Evolutionary conservation across 805 yeast genomes (phyloP), one percentile per base, ranked within the genome.

Genomic region (Candida namnaoensis): DNA sequence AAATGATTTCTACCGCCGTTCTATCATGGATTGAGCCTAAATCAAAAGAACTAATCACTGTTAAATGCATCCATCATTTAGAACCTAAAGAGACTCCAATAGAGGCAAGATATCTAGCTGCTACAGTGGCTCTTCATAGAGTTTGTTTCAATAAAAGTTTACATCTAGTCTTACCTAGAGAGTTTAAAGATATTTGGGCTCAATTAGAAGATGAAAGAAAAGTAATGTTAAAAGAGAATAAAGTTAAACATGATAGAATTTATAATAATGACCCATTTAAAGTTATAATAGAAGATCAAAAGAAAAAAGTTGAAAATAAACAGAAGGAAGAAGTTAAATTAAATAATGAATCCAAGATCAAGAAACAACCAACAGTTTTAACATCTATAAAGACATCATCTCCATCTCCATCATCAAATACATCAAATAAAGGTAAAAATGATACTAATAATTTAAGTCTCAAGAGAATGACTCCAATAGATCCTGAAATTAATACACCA

Each of bases 91-190:
- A 78, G 37, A 87, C 97, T 0, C 75, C 95, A 2, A 68, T 87
- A 30, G 97, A 90, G 51, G 96, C 98, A 1, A 72, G 96, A 38
- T 95, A 90, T 57, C 72, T 74, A 52, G 88, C 91, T 0, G 97
- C 99, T 0, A 88, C 97, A 0, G 86, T 82, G 49, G 93, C 91
- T 0, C 60, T 91, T 46, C 90, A 79, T 57, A 68, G 95, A 32
- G 71, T 91, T 15, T 80, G 90, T 33, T 85, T 79, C 45, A 81
- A 80, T 50, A 88, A 88, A 51, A 88, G 87, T 56, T 58, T 91
- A 61, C 85, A 85, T 45, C 80, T 90, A 90, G 82, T 88, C 53
- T 68, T 91, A 12, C 98, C 98, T 0, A 76, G 81, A 4, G 78
- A 82, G 30, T 95, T 87, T 57, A 78, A 87, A 47, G 75, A 75